phyloP scores from a whole-genome alignment of 345 rosid genomes.

The Capsella bursapastoris region DNA sequence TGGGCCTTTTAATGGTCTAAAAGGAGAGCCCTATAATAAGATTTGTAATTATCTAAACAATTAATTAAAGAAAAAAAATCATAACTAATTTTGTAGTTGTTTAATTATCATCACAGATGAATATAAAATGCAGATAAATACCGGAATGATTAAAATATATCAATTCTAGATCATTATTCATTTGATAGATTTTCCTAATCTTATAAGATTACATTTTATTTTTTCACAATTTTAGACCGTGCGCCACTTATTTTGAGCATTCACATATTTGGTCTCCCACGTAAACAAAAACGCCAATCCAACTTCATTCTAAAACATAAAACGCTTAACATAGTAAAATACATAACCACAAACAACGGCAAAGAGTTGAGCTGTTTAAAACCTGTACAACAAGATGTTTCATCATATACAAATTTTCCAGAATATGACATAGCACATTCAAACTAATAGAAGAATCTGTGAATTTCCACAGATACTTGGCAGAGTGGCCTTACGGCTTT shows the following conservation, averaged over 20 bases:
- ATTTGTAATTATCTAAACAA: neutral
- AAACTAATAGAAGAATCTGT: conserved; percentile 26
- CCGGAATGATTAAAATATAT: neutral
- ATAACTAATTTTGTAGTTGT: neutral
- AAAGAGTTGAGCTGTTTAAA: conserved; percentile 18
- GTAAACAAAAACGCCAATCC: no score
- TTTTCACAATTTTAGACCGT: neutral
- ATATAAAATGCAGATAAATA: neutral
- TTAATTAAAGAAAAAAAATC: no score
- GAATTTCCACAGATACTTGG: conserved; percentile 38
- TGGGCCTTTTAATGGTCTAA: conserved; percentile 13
- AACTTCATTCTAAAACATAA: no score
- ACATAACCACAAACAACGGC: neutral
- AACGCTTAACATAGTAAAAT: no score
- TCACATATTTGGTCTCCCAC: no score
- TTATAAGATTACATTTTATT: neutral
- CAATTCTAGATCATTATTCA: neutral
- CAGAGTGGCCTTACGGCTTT: conserved; percentile 65
- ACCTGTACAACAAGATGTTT: neutral
- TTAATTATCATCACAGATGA: neutral
- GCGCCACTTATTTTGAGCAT: no score
- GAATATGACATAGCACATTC: conserved; percentile 10
- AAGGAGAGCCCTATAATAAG: neutral
- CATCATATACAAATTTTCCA: conserved; percentile 15
- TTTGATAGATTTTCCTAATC: neutral